These are phyloP conservation scores for Marasmius oreades DNA, from an alignment of 1,284 basidiomycete genomes.

Conservation along the genomic window DNA sequence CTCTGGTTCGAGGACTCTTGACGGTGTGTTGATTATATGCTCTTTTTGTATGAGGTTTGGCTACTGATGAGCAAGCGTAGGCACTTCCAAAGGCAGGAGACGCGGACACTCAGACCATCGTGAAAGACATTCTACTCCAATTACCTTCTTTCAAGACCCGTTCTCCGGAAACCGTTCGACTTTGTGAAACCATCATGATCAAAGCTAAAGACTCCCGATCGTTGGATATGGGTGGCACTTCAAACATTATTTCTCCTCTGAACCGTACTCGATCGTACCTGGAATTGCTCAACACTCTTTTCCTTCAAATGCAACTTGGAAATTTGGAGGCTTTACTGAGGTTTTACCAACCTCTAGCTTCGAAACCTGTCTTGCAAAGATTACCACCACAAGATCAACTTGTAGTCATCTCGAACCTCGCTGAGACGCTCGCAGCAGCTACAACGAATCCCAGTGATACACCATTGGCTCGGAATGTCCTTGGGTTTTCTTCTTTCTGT, in stretches of 20 bases:
- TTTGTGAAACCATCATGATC: constrained; percentile 43
- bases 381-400: constrained; percentile 40
- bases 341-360: constrained; percentile 46
- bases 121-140: constrained; percentile 49
- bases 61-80: constrained; percentile 28
- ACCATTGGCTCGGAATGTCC: constrained; percentile 30
- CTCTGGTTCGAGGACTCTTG: constrained; percentile 45
- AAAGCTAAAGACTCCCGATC: constrained; percentile 36
- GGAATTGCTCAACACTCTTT: constrained; percentile 42
- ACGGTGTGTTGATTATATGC: constrained; percentile 34
- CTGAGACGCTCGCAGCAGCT: constrained; percentile 33
- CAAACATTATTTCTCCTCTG: constrained; percentile 28
- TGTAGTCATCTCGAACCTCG: constrained; percentile 40
- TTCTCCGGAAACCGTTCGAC: constrained; percentile 34
- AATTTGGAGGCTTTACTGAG: constrained; percentile 45
- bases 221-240: constrained; percentile 26
- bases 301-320: constrained; percentile 38
- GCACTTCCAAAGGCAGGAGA: constrained; percentile 42
- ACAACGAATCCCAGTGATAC: constrained; percentile 17
- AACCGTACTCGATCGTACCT: constrained; percentile 41
- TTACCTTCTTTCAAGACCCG: constrained; percentile 41
- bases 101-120: constrained; percentile 42
- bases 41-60: neutral
- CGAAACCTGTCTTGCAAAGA: constrained; percentile 43
- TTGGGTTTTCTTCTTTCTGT: constrained; percentile 43